Conservation (phyloP, 495 filamentous ascomycete genomes). For the Evansstolkia leycettana region DNA sequence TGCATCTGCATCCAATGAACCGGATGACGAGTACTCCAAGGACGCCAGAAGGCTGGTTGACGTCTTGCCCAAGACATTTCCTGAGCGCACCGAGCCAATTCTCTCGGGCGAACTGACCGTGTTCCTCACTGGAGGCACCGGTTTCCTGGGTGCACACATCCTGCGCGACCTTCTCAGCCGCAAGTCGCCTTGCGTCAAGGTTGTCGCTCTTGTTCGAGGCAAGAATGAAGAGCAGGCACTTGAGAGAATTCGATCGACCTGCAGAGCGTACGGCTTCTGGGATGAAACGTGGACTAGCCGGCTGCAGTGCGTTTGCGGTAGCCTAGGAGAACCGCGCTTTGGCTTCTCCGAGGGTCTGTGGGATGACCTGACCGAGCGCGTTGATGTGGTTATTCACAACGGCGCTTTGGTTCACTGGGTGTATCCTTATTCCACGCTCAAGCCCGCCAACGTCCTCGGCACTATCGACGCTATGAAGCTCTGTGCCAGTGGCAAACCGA, state of each 20-base stretch:
- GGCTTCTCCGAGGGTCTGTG: constrained; percentile 53
- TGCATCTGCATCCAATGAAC: constrained; percentile 14
- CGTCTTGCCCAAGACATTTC: constrained; percentile 32
- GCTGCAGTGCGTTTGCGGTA: constrained; percentile 56
- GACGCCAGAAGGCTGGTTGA: constrained; percentile 49
- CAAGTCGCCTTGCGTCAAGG: constrained; percentile 39
- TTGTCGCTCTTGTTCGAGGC: constrained; percentile 73
- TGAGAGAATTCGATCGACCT: constrained; percentile 32
- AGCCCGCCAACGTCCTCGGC: constrained; percentile 65
- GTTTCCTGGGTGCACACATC: constrained; percentile 79
- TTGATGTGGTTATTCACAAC: constrained; percentile 81
- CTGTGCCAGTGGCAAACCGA: constrained; percentile 65
- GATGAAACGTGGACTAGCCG: constrained; percentile 50
- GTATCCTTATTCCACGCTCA: constrained; percentile 62
- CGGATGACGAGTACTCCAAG: constrained; percentile 50
- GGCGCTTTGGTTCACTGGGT: constrained; percentile 87
- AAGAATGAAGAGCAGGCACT: constrained; percentile 38
- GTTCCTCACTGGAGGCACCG: constrained; percentile 84
- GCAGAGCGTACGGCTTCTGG: constrained; percentile 67
- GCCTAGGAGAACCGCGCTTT: constrained; percentile 58
- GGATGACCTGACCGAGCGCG: constrained; percentile 48
- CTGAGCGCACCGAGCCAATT: constrained; percentile 14
- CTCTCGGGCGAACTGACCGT: constrained; percentile 38
- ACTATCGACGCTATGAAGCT: constrained; percentile 69
- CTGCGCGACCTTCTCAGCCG: constrained; percentile 61